These are phyloP conservation scores for Rhizomucor miehei DNA, from an alignment of 371 early-diverging fungal species.

Conservation along the genomic window DNA sequence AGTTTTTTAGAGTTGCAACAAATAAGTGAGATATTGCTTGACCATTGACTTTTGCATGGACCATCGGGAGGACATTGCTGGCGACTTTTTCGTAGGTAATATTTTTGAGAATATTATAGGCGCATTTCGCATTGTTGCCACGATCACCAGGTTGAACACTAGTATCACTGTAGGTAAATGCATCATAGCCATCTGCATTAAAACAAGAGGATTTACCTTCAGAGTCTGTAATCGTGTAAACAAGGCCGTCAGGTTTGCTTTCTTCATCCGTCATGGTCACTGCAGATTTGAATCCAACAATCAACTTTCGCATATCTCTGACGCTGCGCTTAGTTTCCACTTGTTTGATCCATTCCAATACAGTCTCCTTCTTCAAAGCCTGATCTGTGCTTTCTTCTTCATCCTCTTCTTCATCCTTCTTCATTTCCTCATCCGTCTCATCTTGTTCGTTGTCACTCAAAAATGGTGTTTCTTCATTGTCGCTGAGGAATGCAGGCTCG, in stretches of 20 bases:
- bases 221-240: constrained; percentile 71
- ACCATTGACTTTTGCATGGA: constrained; percentile 65
- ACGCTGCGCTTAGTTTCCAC: constrained; percentile 39
- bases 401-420: constrained; percentile 35
- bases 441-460: constrained; percentile 21
- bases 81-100: constrained; percentile 44
- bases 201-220: constrained; percentile 39
- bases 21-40: constrained; percentile 74
- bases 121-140: constrained; percentile 54
- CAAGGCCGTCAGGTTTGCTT: constrained; percentile 38
- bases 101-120: constrained; percentile 59
- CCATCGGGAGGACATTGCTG: constrained; percentile 65
- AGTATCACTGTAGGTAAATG: neutral
- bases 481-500: neutral
- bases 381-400: constrained; percentile 44
- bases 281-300: constrained; percentile 84
- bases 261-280: constrained; percentile 75
- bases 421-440: constrained; percentile 28
- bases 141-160: constrained; percentile 82
- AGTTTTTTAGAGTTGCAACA: constrained; percentile 70
- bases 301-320: constrained; percentile 58
- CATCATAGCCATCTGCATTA: neutral
- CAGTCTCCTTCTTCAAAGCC: constrained; percentile 65
- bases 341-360: constrained; percentile 68
- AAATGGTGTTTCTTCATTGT: constrained; percentile 10